These are phyloP conservation scores for Telfairia occidentalis DNA, from an alignment of 331 rosid genomes.

Conservation along the genomic window DNA sequence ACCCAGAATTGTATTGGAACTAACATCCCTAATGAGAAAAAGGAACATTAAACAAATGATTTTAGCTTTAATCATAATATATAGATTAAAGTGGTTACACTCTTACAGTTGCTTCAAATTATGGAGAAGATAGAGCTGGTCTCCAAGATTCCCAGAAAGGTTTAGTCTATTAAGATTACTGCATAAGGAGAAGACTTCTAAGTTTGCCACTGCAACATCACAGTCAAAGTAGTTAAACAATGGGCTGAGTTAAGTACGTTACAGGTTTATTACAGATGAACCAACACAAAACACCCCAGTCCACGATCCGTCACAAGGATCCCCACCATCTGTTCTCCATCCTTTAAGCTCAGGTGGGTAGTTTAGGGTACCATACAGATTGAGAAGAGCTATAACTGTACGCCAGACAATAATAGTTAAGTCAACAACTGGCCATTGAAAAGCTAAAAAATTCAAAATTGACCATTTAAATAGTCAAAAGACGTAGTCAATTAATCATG, in stretches of 20 bases:
- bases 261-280: slow-evolving; percentile 68
- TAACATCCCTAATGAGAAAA: slow-evolving; percentile 48
- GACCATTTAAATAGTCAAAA: not conserved
- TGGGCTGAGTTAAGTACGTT: slow-evolving; percentile 18
- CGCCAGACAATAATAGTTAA: not conserved
- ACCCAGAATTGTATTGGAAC: slow-evolving; percentile 54
- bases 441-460: not conserved
- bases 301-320: slow-evolving; percentile 87
- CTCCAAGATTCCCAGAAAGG: slow-evolving; percentile 63
- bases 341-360: slow-evolving; percentile 39
- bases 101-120: slow-evolving; percentile 65
- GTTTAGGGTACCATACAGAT: slow-evolving; percentile 47
- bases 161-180: slow-evolving; percentile 60
- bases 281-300: slow-evolving; percentile 64
- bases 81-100: slow-evolving; percentile 5
- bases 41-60: slow-evolving; percentile 13
- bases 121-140: slow-evolving; percentile 48
- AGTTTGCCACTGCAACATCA: slow-evolving; percentile 2
- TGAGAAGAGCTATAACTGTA: slow-evolving; percentile 54
- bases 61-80: not conserved
- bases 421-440: not conserved
- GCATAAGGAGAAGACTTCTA: slow-evolving; percentile 14
- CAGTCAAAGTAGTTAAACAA: not conserved
- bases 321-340: slow-evolving; percentile 47
- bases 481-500: too few relatives aligned